Conservation (phyloP, 306 rosid species). For the Trifolium pratense region DNA sequence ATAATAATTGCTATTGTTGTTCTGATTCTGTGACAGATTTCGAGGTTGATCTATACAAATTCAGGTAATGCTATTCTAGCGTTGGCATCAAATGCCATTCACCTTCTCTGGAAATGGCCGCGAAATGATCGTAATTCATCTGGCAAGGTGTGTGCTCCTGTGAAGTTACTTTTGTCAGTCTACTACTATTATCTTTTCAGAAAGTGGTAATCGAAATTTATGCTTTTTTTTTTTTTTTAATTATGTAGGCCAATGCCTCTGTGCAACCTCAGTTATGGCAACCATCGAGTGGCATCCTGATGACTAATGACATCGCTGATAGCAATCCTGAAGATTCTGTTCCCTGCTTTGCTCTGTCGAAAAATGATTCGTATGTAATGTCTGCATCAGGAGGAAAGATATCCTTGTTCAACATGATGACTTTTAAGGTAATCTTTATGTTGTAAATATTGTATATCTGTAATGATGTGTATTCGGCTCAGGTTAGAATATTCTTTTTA, state of each 20-base stretch:
- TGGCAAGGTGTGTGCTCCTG: conserved; percentile 62
- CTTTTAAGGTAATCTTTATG: conserved; percentile 60
- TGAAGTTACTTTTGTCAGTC: conserved; percentile 34
- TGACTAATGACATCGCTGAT: conserved; percentile 83
- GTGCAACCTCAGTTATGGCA: conserved; percentile 90
- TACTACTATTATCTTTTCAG: background rate
- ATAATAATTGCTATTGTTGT: background rate
- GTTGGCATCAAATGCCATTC: conserved; percentile 91
- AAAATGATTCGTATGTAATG: conserved; percentile 94
- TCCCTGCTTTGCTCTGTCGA: conserved; percentile 96
- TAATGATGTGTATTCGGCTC: background rate
- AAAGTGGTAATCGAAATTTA: background rate
- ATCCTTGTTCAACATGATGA: conserved; percentile 91
- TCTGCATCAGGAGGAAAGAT: conserved; percentile 98
- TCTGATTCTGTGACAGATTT: conserved; percentile 61
- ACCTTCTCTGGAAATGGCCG: conserved; percentile 94
- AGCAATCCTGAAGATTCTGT: conserved; percentile 85
- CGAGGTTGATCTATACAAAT: conserved; percentile 88
- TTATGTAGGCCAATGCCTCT: conserved; percentile 83
- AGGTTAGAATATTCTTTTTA: background rate
- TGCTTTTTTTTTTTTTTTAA: conserved; percentile 12
- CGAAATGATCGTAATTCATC: conserved; percentile 70
- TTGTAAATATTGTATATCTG: background rate
- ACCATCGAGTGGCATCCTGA: conserved; percentile 85
- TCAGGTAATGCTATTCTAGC: conserved; percentile 89